Evolutionary conservation across 768 basidiomycete species (phyloP), one percentile per base, ranked within the genome.

Genomic region (Daedalea quercina): DNA sequence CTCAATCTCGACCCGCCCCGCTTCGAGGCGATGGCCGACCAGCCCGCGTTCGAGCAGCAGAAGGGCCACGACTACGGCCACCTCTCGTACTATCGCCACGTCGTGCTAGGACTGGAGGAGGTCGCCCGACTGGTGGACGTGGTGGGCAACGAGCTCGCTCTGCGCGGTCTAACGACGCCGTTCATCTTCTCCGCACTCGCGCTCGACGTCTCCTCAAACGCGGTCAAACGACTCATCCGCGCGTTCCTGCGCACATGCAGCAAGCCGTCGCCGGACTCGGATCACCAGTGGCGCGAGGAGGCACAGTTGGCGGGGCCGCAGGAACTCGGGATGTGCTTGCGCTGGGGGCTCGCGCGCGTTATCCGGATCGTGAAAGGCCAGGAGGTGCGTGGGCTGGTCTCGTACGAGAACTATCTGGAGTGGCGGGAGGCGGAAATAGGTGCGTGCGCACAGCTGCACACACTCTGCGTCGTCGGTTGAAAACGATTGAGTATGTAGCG

Each of bases 131-230:
- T 93, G 44, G 84, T 90, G n/a, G 76, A 79, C 41, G 80, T 82
- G 54, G 70, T 90, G 52, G 77, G 81, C 44, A 75, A 80, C 50
- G 87, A 90, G 69, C 80, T 93, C 51, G 77, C 76, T 57, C 75
- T 79, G 51, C 76, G 88, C 60, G 88, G 75, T 9, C 77, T 96
- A 55, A 85, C 86, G 20, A 92, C 90, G 2, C 94, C 94, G 20
- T 86, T 96, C 70, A 84, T 97, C 56, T 95, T 97, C 73, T 90
- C 90, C 34, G 82, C 81, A 25, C 81, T 87, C 59, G 93, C 93
- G 15, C 81, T 97, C 55, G 94, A 96, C 62, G 76, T 94, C 40
- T 87, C 82, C 41, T 72, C 83, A 6, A 72, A 82, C n/a, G 79
- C 83, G 31, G 82, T 92, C 60, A 84, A 79, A 60, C 74, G 85